Base-by-base conservation (phyloP, 208 protist genomes). In the Leishmania tarentolae region DNA sequence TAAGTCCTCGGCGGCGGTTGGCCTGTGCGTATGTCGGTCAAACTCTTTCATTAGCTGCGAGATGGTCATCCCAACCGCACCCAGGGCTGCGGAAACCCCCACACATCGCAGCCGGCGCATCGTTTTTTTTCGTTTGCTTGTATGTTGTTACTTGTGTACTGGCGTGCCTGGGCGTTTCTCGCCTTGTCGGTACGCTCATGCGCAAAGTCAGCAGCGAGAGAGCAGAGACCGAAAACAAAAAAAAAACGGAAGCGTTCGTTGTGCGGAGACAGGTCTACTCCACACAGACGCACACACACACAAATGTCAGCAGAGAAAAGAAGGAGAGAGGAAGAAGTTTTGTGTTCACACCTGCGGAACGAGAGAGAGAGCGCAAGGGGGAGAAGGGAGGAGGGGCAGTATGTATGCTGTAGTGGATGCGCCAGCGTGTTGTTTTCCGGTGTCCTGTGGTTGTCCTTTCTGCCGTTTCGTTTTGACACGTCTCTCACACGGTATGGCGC, bases 1-100 rank as follows among this genome's bases (percentile, higher is more conserved):
- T 70, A 79, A 88, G 35, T 88, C 83, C 59, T 97, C 90, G 2
- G 82, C 87, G 21, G 85, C 52, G 31, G 86, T 85, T 8, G 82
- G 50, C 72, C 74, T 89, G 82, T 88, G 79, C 46, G 79, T 86
- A 52, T 88, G 72, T 66, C 84, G 84, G 80, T 78, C 82, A 69
- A 83, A 87, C 66, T 81, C 75, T 52, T 84, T 44, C 37, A 59
- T 75, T 73, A 88, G 72, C 44, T 79, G 66, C 3, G 75, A 75
- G 53, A 57, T 78, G 71, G 28, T 75, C 31, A 72, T 28, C 59
- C 87, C 79, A 56, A 52, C 79, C 24, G 72, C 79, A 31, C 76
- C 76, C 31, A 50, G 5, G 74, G 71, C 75, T 11, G 84, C 73
- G 35, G 69, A n/a, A n/a, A 78, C 84, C 40, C 75, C 78, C 47